phyloP scores from a whole-genome alignment of 2,329 filamentous ascomycete species.

The Cercospora sp. region DNA sequence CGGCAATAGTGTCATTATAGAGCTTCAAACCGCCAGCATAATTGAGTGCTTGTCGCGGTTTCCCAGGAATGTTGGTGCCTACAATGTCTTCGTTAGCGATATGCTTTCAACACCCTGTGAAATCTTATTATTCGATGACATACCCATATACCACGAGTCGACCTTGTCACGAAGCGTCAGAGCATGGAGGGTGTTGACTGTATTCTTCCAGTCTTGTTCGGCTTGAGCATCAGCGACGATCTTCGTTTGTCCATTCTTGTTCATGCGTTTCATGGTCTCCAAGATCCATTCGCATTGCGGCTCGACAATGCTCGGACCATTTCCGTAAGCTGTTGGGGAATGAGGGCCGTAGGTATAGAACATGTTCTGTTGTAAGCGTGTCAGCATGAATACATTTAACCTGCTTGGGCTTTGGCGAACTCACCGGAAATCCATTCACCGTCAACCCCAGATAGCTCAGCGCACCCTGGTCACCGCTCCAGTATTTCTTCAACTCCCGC shows the following conservation, averaged over 20 bases:
- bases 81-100: not conserved
- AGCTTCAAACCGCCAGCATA: constrained; percentile 41
- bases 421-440: constrained; percentile 37
- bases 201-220: constrained; percentile 43
- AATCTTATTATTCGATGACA: not conserved
- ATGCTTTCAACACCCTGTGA: not conserved
- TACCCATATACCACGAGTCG: constrained; percentile 44
- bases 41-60: constrained; percentile 46
- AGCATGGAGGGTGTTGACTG: constrained; percentile 43
- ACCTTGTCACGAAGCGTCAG: constrained; percentile 46
- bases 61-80: constrained; percentile 47
- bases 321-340: constrained; percentile 45
- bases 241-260: constrained; percentile 42
- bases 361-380: constrained; percentile 29
- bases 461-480: constrained; percentile 47
- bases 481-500: constrained; percentile 36
- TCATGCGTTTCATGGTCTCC: constrained; percentile 42
- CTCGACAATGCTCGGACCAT: constrained; percentile 41
- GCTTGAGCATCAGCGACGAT: constrained; percentile 45
- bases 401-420: constrained; percentile 40
- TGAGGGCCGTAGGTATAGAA: constrained; percentile 48
- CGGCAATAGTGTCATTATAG: constrained; percentile 43
- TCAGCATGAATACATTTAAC: constrained; percentile 14
- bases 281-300: constrained; percentile 47
- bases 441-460: constrained; percentile 43